phyloP scores from a whole-genome alignment of 768 basidiomycete species.

The Mycena alexandri region DNA sequence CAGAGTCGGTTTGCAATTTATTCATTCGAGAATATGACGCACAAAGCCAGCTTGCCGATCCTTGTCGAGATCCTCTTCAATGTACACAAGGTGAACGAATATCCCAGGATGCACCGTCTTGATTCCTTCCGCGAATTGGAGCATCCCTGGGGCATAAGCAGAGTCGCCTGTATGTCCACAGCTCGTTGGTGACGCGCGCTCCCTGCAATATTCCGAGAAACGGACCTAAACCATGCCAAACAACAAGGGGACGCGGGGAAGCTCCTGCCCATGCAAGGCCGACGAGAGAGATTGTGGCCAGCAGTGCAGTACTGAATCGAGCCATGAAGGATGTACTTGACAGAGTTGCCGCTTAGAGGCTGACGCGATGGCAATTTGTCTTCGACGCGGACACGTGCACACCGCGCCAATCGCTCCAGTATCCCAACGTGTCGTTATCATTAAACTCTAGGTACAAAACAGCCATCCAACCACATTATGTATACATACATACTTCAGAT shows the following conservation, averaged over 20 bases:
- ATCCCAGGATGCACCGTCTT: conserved; percentile 78
- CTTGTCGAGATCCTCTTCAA: conserved; percentile 70
- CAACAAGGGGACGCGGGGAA: conserved; percentile 67
- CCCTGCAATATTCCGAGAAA: background rate
- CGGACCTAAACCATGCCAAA: conserved; percentile 78
- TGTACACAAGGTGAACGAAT: conserved; percentile 80
- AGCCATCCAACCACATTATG: conserved; percentile 38
- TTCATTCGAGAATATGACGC: conserved; percentile 47
- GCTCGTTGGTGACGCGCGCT: background rate
- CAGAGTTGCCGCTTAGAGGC: background rate
- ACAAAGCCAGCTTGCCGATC: conserved; percentile 83
- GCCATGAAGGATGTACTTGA: conserved; percentile 8
- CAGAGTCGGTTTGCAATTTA: background rate
- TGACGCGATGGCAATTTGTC: too few relatives aligned
- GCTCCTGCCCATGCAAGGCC: conserved; percentile 9
- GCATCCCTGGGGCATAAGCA: conserved; percentile 79
- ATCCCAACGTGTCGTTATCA: conserved; percentile 9
- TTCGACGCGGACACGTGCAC: too few relatives aligned
- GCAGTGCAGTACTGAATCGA: background rate
- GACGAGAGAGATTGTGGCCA: background rate
- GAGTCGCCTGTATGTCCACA: conserved; percentile 69
- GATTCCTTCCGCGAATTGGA: conserved; percentile 70
- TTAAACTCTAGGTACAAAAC: conserved; percentile 27
- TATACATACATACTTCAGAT: conserved; percentile 50
- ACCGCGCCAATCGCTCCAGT: background rate